phyloP scores from a whole-genome alignment of 192 early-diverging fungal genomes.

The Phlyctochytrium planicorne region DNA sequence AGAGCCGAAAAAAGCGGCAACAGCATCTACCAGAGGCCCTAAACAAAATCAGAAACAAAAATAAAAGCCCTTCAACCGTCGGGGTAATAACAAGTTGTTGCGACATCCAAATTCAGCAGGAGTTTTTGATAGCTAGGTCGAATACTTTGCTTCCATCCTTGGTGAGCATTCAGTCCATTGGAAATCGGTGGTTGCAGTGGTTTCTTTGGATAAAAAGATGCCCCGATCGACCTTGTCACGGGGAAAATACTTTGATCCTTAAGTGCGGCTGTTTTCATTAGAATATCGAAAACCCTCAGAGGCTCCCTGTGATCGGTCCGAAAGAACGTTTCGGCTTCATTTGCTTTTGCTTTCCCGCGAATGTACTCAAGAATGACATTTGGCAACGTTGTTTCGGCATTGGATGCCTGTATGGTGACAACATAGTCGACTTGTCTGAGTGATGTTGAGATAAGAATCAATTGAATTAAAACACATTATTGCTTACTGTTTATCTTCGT shows the following conservation, averaged over 20 bases:
- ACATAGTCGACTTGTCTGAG: neutral
- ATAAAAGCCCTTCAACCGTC: constrained; percentile 13
- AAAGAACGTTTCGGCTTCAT: neutral
- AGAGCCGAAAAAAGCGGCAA: constrained; percentile 19
- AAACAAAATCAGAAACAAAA: neutral
- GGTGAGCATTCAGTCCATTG: constrained; percentile 25
- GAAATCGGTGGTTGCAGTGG: constrained; percentile 18
- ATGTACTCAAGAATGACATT: neutral
- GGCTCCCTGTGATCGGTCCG: constrained; percentile 6
- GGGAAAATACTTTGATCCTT: constrained; percentile 4
- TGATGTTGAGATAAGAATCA: neutral
- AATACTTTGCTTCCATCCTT: constrained; percentile 37
- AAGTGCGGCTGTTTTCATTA: constrained; percentile 16
- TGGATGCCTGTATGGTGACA: neutral
- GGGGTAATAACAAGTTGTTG: constrained; percentile 30
- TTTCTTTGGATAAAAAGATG: constrained; percentile 19
- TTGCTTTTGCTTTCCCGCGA: neutral
- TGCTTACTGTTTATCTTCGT: neutral
- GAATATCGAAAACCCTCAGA: constrained; percentile 19
- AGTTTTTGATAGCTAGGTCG: constrained; percentile 20
- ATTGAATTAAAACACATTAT: neutral
- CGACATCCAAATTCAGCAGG: constrained; percentile 33
- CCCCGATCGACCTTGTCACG: constrained; percentile 20
- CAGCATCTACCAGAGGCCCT: constrained; percentile 15
- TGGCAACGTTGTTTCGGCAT: neutral